Evolutionary conservation across 768 basidiomycete species (phyloP), one percentile per base, ranked within the genome.

Genomic region (Mycena chlorophos): DNA sequence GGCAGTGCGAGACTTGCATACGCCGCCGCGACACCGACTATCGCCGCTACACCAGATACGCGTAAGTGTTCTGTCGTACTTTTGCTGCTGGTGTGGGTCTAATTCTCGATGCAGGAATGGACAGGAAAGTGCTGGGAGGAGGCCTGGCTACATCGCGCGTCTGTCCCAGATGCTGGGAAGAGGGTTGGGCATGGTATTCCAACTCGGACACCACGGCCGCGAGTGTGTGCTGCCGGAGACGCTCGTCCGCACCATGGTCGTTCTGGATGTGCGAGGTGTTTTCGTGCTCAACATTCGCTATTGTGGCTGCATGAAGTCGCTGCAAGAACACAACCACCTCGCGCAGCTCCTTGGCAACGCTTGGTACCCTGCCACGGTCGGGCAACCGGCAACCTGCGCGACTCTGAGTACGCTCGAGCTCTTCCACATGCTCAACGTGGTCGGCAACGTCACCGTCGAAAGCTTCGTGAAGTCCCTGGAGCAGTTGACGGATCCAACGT

Each of bases 311-410:
- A 19, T 23, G 6, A 27, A 19, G 8, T 52, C 51, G 3, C 50
- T 52, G 3, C 22, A 12, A 17, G n/a, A n/a, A n/a, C 27, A 43
- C 1, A 23, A 25, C 10, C 45, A 47, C 23, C 14, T 57, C 0
- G 20, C 37, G 4, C 50, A 60, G 23, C 40, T 63, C 14, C 17
- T 61, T 1, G 34, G 53, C 1, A 47, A 45, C 17, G 45, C 37
- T 1, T 63, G 63, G 63, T 64, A 58, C 48, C 60, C 63, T 1
- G 56, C 60, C 2, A 56, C 57, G 0, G 48, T 37, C 2, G 46
- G 39, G 5, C 47, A 56, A 29, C 56, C 56, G 29, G 46, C 31
- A 16, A 58, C 56, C 1, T 57, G 55, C 49, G 56, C 57, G 0
- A 63, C 60, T 1, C 51, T 58, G 23, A 25, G 25, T 3, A 10